Base-by-base conservation (phyloP, 2,329 filamentous ascomycete genomes). In the Cladosporium phlei region DNA sequence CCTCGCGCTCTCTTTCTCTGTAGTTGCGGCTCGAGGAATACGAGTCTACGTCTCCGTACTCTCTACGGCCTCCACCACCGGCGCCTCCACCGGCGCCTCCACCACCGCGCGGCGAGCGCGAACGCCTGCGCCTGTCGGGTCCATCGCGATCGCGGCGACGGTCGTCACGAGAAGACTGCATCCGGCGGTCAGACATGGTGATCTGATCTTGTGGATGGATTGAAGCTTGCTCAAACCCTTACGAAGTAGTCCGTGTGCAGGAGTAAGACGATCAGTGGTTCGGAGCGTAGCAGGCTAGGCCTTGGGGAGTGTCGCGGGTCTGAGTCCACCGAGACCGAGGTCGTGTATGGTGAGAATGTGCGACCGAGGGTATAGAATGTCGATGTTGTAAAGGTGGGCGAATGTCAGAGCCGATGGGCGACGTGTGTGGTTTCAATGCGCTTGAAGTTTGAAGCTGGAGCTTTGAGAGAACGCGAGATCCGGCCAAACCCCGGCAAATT, bases 21-120 rank as follows among this genome's bases (percentile, higher is more conserved):
- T 95, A 94, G 71, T 85, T 90, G 57, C 91, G 85, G 69, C 89
- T 95, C 5, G 87, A 89, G 16, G 90, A 95, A 70, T 97, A 97
- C 47, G 86, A 83, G 68, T 96, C 89, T 66, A 81, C 77, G 57
- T 87, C 84, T 46, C 78, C 80, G 42, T 93, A 85, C 57, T 85
- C 85, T 58, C 87, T 82, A 56, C 83, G 75, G 48, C 83, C 78
- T 55, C 80, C 74, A 60, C 79, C 77, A 62, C 87, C 82, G 59
- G 86, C 83, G 56, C 85, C 81, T 48, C 27, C 29, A 27, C 44
- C 44, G 27, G n/a, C n/a, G 59, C 86, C 83, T 56, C 85, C 81
- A 48, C 27, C 29, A 27, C 44, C 44, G 27, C 44, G 35, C 32
- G 90, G 90, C 14, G 91, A 97, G 64, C 91, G 83, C 51, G 90